These are phyloP conservation scores for Pichia heedii DNA, from an alignment of 805 yeast genomes.

Conservation along the genomic window DNA sequence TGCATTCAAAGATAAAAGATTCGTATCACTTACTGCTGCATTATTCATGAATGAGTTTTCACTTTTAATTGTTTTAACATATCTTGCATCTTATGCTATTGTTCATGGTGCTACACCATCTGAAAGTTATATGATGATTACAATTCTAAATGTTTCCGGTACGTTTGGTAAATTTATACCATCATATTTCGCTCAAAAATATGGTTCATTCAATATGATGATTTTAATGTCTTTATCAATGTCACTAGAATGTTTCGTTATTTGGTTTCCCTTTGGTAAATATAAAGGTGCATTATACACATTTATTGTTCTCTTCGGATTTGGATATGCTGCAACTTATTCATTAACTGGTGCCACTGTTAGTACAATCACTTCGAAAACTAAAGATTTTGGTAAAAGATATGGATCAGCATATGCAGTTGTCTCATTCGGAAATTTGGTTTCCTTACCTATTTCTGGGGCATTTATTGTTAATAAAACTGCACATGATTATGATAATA, in stretches of 20 bases:
- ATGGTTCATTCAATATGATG: conserved; percentile 48
- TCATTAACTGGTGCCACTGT: conserved; percentile 58
- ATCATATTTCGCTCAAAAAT: conserved; percentile 25
- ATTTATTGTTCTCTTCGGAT: conserved; percentile 47
- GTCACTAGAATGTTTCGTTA: conserved; percentile 35
- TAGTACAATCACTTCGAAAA: conserved; percentile 42
- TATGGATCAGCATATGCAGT: conserved; percentile 60
- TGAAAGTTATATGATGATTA: conserved; percentile 38
- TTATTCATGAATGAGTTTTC: conserved; percentile 40
- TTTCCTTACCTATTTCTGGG: conserved; percentile 40
- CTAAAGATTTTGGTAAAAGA: conserved; percentile 55
- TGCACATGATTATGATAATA: conserved; percentile 25
- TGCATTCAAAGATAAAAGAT: conserved; percentile 34
- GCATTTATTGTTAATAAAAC: conserved; percentile 28
- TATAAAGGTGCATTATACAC: conserved; percentile 35
- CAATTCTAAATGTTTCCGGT: conserved; percentile 39
- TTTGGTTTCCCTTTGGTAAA: conserved; percentile 62
- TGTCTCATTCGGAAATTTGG: conserved; percentile 41
- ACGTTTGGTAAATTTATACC: conserved; percentile 28
- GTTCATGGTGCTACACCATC: conserved; percentile 36
- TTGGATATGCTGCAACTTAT: conserved; percentile 49
- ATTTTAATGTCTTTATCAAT: conserved; percentile 39
- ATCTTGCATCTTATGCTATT: conserved; percentile 44
- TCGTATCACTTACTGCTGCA: conserved; percentile 29
- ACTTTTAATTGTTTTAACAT: conserved; percentile 39